These are phyloP conservation scores for Plantago major DNA, from an alignment of 257 asterid species.

Conservation along the genomic window DNA sequence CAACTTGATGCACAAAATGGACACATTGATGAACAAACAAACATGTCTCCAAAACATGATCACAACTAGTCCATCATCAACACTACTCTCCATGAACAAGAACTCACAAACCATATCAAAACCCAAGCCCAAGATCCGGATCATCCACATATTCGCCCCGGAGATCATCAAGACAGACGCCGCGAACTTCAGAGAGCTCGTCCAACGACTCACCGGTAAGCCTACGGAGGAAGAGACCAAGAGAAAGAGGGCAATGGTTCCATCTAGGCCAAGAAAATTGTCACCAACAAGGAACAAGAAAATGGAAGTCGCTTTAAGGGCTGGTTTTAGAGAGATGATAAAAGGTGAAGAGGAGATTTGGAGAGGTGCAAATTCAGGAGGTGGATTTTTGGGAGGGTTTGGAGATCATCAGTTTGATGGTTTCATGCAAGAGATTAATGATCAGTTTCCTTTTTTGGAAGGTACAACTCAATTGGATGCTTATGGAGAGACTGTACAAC, in stretches of 20 bases:
- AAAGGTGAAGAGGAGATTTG: slow-evolving; percentile 86
- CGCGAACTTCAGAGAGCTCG: slow-evolving; percentile 67
- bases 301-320: slow-evolving; percentile 23
- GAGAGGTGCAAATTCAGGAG: slow-evolving; percentile 56
- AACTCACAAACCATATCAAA: slow-evolving; percentile 56
- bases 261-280: slow-evolving; percentile 14
- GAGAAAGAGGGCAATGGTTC: slow-evolving; percentile 8
- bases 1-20: slow-evolving; percentile 30
- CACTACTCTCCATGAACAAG: slow-evolving; percentile 39
- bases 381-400: slow-evolving; percentile 62
- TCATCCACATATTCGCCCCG: slow-evolving; percentile 91
- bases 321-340: slow-evolving; percentile 33
- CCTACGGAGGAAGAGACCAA: slow-evolving; percentile 30
- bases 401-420: slow-evolving; percentile 38
- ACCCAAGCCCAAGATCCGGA: slow-evolving; percentile 65
- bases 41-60: slow-evolving; percentile 24
- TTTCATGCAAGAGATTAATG: slow-evolving; percentile 38
- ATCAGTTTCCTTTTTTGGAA: slow-evolving; percentile 35
- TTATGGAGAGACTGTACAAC: slow-evolving; percentile 7
- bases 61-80: slow-evolving; percentile 17
- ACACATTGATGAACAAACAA: slow-evolving; percentile 35
- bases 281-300: slow-evolving; percentile 23
- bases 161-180: slow-evolving; percentile 82
- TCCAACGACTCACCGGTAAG: slow-evolving; percentile 89
- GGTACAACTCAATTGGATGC: slow-evolving; percentile 26